phyloP scores from a whole-genome alignment of 208 protist species.

The Leishmania gerbilli region DNA sequence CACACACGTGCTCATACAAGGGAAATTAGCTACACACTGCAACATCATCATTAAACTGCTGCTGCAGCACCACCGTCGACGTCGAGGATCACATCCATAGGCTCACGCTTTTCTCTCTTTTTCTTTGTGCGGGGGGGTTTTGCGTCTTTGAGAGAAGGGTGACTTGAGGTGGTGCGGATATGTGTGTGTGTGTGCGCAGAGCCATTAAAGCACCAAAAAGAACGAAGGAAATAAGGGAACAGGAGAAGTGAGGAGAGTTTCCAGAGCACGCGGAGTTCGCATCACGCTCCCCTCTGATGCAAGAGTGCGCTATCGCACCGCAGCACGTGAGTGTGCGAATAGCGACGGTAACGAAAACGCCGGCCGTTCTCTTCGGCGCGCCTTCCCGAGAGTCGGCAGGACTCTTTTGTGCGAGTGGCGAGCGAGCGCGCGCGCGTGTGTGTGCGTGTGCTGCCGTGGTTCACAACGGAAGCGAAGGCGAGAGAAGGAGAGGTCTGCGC shows the following conservation, averaged over 20 bases:
- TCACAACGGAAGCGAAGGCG: not conserved
- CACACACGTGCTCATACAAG: not conserved
- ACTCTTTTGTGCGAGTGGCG: not conserved
- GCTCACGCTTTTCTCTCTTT: not conserved
- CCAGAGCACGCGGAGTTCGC: not conserved
- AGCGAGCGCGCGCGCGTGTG: not conserved
- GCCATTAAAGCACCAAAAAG: slow-evolving; percentile 5
- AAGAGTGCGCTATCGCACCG: not conserved
- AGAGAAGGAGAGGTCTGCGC: not conserved
- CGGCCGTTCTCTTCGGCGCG: not conserved
- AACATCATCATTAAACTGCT: slow-evolving; percentile 1
- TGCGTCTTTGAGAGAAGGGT: not conserved
- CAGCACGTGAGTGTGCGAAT: not conserved
- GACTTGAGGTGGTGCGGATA: slow-evolving; percentile 1
- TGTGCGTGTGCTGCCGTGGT: not conserved
- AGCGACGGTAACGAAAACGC: not conserved
- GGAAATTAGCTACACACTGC: slow-evolving; percentile 1
- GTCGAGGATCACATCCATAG: slow-evolving; percentile 1
- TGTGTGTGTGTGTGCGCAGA: not conserved
- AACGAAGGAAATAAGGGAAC: not conserved
- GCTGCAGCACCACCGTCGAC: slow-evolving; percentile 3
- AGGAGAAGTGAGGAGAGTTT: not conserved
- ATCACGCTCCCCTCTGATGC: not conserved
- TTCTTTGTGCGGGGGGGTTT: not conserved
- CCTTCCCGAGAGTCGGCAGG: not conserved